A percentile compares a stretch with the other conserved stretches of the same genome.
phyloP scores from a whole-genome alignment of 1,284 basidiomycete species.

The Marasmius sp. region DNA sequence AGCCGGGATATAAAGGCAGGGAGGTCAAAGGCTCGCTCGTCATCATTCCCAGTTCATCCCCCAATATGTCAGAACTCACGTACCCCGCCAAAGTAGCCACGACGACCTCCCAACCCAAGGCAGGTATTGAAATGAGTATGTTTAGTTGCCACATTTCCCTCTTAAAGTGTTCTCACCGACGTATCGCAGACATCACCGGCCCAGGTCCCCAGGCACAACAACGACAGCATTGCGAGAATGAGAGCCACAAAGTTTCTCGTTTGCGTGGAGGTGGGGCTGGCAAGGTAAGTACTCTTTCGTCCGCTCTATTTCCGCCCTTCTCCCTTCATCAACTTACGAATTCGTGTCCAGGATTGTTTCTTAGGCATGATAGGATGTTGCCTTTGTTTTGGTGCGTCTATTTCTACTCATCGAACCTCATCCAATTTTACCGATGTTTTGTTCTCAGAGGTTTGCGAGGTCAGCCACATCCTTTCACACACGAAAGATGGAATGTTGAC shows the following conservation, averaged over 20 bases:
- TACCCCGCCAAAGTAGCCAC: slow-evolving; percentile 35
- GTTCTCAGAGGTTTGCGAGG: slow-evolving; percentile 45
- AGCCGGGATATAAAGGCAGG: too few relatives aligned
- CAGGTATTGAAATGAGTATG: slow-evolving; percentile 55
- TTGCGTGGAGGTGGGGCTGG: slow-evolving; percentile 62
- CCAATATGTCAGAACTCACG: slow-evolving; percentile 5
- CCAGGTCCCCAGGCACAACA: slow-evolving; percentile 30
- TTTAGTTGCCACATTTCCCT: slow-evolving; percentile 34
- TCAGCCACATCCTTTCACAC: slow-evolving; percentile 14
- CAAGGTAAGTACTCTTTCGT: slow-evolving; percentile 40
- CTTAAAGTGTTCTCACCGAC: background rate
- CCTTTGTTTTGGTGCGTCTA: slow-evolving; percentile 58
- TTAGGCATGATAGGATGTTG: slow-evolving; percentile 59
- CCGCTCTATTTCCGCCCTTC: background rate
- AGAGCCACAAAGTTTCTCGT: slow-evolving; percentile 43
- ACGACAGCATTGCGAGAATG: slow-evolving; percentile 23
- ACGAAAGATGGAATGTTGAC: background rate
- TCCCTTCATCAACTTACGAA: background rate
- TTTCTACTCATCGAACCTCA: background rate
- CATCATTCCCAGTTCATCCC: slow-evolving; percentile 1
- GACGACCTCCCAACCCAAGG: slow-evolving; percentile 44
- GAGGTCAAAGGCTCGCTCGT: background rate
- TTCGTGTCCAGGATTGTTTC: slow-evolving; percentile 53
- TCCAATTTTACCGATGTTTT: background rate
- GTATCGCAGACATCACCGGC: slow-evolving; percentile 14